Conservation (phyloP, 768 basidiomycete species). For the Grammothele lineata region DNA sequence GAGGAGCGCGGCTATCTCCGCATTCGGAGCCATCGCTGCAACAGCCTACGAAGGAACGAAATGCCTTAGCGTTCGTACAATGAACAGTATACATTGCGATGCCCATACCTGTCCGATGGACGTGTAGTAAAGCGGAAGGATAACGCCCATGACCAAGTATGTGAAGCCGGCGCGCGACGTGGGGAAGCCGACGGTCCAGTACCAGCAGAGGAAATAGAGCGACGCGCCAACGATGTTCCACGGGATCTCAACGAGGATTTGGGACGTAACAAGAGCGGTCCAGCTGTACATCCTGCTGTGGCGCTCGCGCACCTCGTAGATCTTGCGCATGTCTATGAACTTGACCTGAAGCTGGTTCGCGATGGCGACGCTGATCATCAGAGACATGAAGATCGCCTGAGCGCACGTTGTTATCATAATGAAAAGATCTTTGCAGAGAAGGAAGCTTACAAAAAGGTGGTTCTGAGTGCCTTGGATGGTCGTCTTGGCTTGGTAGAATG, state of each 20-base stretch:
- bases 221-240: slow-evolving; percentile 38
- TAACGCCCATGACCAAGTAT: slow-evolving; percentile 34
- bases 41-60: too few species aligned
- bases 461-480: slow-evolving; percentile 38
- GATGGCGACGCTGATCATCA: slow-evolving; percentile 31
- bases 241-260: slow-evolving; percentile 37
- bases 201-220: slow-evolving; percentile 46
- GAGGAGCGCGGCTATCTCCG: slow-evolving; percentile 36
- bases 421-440: too few species aligned
- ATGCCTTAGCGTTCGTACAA: too few species aligned
- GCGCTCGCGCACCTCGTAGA: slow-evolving; percentile 40
- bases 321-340: slow-evolving; percentile 34
- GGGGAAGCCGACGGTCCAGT: slow-evolving; percentile 41
- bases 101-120: slow-evolving; percentile 38
- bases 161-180: slow-evolving; percentile 35
- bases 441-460: slow-evolving; percentile 31
- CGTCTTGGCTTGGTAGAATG: slow-evolving; percentile 34
- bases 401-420: too few species aligned
- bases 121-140: slow-evolving; percentile 41
- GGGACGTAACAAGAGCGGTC: slow-evolving; percentile 32
- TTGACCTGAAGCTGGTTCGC: slow-evolving; percentile 39
- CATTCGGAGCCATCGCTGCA: slow-evolving; percentile 38
- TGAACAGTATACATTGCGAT: too few species aligned
- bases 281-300: slow-evolving; percentile 41
- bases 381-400: slow-evolving; percentile 30